Base-by-base conservation (phyloP, 371 early-diverging fungal species). In the Mortierella sp. region DNA sequence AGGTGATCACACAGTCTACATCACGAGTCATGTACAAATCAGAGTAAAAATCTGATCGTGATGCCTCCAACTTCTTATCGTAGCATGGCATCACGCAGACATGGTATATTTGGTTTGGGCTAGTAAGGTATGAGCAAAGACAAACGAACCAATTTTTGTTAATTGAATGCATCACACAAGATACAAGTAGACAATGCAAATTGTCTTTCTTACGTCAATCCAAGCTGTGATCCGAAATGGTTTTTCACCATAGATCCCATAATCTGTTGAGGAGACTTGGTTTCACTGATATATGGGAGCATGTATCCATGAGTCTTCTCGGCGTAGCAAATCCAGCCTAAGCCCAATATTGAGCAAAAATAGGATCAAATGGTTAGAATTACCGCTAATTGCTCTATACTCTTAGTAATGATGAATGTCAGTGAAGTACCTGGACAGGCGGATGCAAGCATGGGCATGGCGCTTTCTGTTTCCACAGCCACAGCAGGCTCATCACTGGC, bases 261-360 rank as follows among this genome's bases (percentile, higher is more conserved):
- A 76, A 96, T 92, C 81, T 98, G 98, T 83, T 98, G 98, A 13
- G 98, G 98, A 9, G 98, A 97, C 79, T 95, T 96, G 1, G 95
- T 92, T 21, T 90, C 88, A 58, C 93, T 90, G 63, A 99, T 94
- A 74, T 92, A 89, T 0, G 96, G 95, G 24, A 99, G 79, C 4
- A 97, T 87, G 70, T 91, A 88, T 3, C 91, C 92, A 70, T 98
- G 98, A 0, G 97, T 98, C 86, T 98, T 99, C 87, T 99, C 99
- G n/a, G 97, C 97, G 76, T 98, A 98, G 85, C 98, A 99, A 13
- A 99, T 95, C 97, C 97, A 97, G 3, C 97, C 97, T 84, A 75
- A 21, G 11, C 10, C 47, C 4, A 58, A 65, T 13, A 43, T 10
- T 43, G 43, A 13, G 11, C 9, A 32, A 43, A 36, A n/a, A 32